A percentile compares a stretch with the other conserved stretches of the same genome.
Evolutionary conservation across 106 monocot species (phyloP).

Genomic region (Apostasia shenzhenica): DNA sequence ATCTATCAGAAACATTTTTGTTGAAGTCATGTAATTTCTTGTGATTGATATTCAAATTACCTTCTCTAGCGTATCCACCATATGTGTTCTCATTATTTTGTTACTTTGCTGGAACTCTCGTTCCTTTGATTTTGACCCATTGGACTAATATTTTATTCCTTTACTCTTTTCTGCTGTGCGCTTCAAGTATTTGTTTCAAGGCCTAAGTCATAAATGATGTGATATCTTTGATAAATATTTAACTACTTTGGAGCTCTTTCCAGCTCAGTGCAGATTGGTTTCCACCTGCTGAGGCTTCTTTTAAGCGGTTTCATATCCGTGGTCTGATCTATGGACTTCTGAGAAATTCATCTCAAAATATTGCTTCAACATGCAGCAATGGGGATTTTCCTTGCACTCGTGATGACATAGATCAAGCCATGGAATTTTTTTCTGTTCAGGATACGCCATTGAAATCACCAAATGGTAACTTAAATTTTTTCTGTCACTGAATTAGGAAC

Average conservation of each 20-base stretch:
- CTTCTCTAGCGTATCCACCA: too few relatives aligned
- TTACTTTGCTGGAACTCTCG: too few relatives aligned
- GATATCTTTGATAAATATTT: too few relatives aligned
- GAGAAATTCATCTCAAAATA: slow-evolving; percentile 6
- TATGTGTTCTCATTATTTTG: too few relatives aligned
- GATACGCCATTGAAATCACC: background rate
- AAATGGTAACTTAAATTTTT: slow-evolving; percentile 2
- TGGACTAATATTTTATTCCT: too few relatives aligned
- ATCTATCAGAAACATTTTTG: too few relatives aligned
- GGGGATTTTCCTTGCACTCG: slow-evolving; percentile 3
- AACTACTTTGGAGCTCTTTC: background rate
- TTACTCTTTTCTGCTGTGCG: too few relatives aligned
- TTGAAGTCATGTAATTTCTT: too few relatives aligned
- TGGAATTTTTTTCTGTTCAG: slow-evolving; percentile 5
- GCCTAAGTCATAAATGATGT: too few relatives aligned
- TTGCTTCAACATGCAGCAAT: background rate
- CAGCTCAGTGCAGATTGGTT: slow-evolving; percentile 12
- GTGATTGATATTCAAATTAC: too few relatives aligned
- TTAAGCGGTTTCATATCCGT: slow-evolving; percentile 10
- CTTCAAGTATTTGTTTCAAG: too few relatives aligned
- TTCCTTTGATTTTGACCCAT: too few relatives aligned
- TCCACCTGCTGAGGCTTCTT: slow-evolving; percentile 14
- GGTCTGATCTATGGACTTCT: slow-evolving; percentile 8
- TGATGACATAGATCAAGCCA: background rate
- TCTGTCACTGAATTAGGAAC: background rate